phyloP scores from a whole-genome alignment of 306 rosid genomes.

The Begonia fuchsioides region DNA sequence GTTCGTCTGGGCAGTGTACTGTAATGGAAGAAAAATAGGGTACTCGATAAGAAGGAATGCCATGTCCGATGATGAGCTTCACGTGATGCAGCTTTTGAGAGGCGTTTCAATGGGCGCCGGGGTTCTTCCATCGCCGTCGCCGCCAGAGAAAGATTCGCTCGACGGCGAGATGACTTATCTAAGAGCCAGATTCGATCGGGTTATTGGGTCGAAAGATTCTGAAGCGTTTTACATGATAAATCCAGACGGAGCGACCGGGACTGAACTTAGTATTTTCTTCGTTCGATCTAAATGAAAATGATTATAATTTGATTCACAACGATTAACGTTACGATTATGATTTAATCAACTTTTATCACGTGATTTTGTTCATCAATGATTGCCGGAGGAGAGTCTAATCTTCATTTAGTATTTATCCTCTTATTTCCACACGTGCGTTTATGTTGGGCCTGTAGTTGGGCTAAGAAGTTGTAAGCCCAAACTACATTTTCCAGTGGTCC shows the following conservation, averaged over 20 bases:
- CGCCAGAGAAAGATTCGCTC: conserved; percentile 16
- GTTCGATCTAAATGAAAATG: conserved; percentile 17
- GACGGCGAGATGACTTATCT: conserved; percentile 62
- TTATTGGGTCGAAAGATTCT: conserved; percentile 80
- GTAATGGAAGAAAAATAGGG: conserved; percentile 84
- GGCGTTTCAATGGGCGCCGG: conserved; percentile 99
- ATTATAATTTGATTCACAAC: too few relatives aligned
- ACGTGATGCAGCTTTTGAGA: conserved; percentile 79
- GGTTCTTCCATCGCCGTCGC: conserved; percentile 45
- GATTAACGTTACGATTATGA: too few relatives aligned
- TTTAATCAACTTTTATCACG: too few relatives aligned
- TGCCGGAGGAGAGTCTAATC: too few relatives aligned
- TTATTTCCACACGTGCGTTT: too few relatives aligned
- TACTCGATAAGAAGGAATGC: conserved; percentile 65
- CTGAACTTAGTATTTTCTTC: conserved; percentile 86
- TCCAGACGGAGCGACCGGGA: conserved; percentile 67
- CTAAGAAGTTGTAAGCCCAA: too few relatives aligned
- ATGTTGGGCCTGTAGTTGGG: too few relatives aligned
- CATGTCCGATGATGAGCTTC: conserved; percentile 67
- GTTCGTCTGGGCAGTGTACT: conserved; percentile 81
- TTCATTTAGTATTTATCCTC: too few relatives aligned
- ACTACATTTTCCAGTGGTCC: too few relatives aligned
- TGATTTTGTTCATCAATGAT: too few relatives aligned
- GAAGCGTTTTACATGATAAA: conserved; percentile 79
- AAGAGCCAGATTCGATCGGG: conserved; percentile 78